Conservation (phyloP, 2,329 filamentous ascomycete species). For the Polytolypa hystricis region DNA sequence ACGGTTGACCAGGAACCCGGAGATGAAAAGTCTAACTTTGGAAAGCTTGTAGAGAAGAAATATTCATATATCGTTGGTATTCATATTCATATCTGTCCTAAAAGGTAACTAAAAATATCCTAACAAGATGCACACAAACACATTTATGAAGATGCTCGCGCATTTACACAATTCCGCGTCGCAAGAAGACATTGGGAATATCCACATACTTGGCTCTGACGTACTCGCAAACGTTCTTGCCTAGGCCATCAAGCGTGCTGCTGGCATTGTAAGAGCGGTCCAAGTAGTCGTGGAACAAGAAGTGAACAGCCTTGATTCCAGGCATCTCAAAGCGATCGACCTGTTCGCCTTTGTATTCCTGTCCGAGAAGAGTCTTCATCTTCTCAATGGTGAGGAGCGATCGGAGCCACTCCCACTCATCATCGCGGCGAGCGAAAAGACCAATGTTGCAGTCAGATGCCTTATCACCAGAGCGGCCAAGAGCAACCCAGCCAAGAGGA, state of each 20-base stretch:
- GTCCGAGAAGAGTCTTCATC: conserved; percentile 10
- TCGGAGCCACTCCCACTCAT: conserved; percentile 36
- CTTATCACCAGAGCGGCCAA: conserved; percentile 34
- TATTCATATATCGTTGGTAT: no score
- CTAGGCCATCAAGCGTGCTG: conserved; percentile 8
- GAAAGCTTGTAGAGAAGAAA: no score
- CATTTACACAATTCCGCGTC: no score
- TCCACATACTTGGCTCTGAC: conserved; percentile 9
- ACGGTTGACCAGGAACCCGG: no score
- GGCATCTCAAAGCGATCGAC: conserved; percentile 11
- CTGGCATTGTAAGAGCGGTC: conserved; percentile 7
- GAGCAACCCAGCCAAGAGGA: conserved; percentile 25
- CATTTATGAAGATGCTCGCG: no score
- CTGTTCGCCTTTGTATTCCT: conserved; percentile 5
- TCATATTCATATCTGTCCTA: no score
- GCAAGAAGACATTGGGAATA: no score
- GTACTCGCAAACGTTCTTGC: conserved; percentile 12
- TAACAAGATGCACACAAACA: no score
- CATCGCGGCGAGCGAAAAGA: conserved; percentile 32
- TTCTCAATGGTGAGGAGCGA: conserved; percentile 7
- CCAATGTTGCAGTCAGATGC: conserved; percentile 36
- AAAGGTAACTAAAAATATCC: no score
- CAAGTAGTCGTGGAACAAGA: conserved; percentile 11
- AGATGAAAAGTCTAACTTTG: no score
- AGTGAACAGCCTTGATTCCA: conserved; percentile 8